phyloP scores from a whole-genome alignment of 1,284 basidiomycete species.

The Leccinum pachyderme region DNA sequence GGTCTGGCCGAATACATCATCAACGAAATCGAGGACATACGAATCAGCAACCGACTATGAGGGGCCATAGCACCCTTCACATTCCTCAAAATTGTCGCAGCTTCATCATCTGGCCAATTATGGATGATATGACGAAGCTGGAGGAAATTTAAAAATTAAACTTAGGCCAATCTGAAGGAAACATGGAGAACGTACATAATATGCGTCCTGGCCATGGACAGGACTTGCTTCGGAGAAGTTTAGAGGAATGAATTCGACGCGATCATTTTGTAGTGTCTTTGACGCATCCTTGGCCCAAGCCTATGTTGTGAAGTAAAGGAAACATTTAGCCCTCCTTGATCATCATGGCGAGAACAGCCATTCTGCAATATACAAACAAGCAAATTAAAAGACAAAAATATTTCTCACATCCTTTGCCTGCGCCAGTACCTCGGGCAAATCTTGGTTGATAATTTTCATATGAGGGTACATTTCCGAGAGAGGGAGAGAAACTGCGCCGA shows the following conservation, averaged over 20 bases:
- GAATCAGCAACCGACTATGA: slow-evolving; percentile 29
- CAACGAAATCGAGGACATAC: slow-evolving; percentile 13
- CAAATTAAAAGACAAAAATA: background rate
- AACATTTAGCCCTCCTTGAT: background rate
- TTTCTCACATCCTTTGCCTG: slow-evolving; percentile 32
- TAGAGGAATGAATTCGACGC: background rate
- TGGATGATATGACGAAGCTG: slow-evolving; percentile 29
- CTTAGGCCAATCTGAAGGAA: background rate
- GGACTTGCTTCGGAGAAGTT: background rate
- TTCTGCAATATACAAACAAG: background rate
- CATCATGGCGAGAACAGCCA: background rate
- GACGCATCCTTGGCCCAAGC: background rate
- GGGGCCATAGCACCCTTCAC: slow-evolving; percentile 20
- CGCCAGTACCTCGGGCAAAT: slow-evolving; percentile 38
- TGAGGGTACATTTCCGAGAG: slow-evolving; percentile 41
- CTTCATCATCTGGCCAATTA: slow-evolving; percentile 27
- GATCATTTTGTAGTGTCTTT: background rate
- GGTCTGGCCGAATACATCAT: background rate
- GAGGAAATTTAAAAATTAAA: background rate
- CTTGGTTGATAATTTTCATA: slow-evolving; percentile 45
- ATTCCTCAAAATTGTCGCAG: slow-evolving; percentile 19
- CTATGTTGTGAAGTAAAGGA: background rate
- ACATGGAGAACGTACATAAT: background rate
- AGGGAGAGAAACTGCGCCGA: slow-evolving; percentile 42
- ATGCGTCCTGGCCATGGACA: background rate